Percentiles rank a stretch among this genome's conserved stretches.
Evolutionary conservation across 169 alveolate species (phyloP).

Genomic region (Babesia divergens): DNA sequence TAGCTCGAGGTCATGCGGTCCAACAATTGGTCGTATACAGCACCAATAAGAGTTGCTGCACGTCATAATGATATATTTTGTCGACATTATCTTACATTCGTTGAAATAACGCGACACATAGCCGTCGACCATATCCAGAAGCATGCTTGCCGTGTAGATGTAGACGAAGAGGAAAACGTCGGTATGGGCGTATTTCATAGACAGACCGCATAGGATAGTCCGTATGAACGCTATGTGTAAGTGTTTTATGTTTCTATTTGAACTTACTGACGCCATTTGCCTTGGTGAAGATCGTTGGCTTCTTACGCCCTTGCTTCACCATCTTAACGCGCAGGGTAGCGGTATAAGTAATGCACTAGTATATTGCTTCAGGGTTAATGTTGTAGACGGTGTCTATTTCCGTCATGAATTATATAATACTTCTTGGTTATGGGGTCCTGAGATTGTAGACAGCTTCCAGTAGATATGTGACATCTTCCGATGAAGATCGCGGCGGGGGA

Average conservation of each 20-base stretch:
- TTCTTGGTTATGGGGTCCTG: no score
- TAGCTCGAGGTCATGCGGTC: slow-evolving; percentile 57
- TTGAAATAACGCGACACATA: slow-evolving; percentile 48
- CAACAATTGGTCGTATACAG: slow-evolving; percentile 41
- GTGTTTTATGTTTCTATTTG: not conserved
- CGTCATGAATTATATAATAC: no score
- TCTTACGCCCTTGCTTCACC: not conserved
- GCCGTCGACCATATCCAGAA: slow-evolving; percentile 60
- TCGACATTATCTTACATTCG: slow-evolving; percentile 22
- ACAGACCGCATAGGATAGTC: slow-evolving; percentile 7
- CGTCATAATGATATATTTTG: not conserved
- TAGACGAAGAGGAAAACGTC: slow-evolving; percentile 18
- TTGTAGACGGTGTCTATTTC: no score
- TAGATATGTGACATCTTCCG: not conserved
- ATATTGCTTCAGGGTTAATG: no score
- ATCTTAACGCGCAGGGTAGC: no score
- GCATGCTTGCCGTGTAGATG: slow-evolving; percentile 26
- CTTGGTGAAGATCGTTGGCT: slow-evolving; percentile 10
- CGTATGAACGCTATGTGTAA: slow-evolving; percentile 34
- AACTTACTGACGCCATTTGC: slow-evolving; percentile 44
- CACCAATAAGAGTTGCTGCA: slow-evolving; percentile 59
- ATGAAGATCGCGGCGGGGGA: slow-evolving; percentile 56
- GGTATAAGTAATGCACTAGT: no score
- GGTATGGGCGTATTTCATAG: not conserved
- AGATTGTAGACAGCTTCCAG: no score